Percentiles rank a stretch among this genome's conserved stretches.
Conservation (phyloP, 75 land plant genomes). For the Cunninghamia lanceolata region DNA sequence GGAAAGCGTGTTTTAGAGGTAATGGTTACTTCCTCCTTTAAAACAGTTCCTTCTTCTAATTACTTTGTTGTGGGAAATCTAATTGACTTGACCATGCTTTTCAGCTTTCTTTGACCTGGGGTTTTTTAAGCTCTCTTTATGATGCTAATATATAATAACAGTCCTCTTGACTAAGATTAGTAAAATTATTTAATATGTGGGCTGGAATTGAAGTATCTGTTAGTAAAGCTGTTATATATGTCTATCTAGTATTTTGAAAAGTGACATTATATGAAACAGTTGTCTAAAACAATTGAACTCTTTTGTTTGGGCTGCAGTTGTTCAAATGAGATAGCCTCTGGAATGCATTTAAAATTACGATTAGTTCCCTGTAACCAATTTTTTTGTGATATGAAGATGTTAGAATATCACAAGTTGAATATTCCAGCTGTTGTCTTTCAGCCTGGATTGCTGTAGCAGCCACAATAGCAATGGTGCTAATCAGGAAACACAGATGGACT, state of each 20-base stretch:
- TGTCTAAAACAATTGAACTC: neutral
- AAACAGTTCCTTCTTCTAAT: no score
- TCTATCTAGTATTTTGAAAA: neutral
- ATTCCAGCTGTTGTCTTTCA: neutral
- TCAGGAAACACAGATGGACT: slow-evolving; percentile 31
- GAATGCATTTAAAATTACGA: neutral
- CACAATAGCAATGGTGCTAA: slow-evolving; percentile 45
- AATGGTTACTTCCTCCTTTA: neutral
- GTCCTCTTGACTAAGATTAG: neutral
- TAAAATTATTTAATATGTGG: neutral
- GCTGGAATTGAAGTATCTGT: neutral
- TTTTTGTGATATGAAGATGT: no score
- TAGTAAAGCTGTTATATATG: neutral
- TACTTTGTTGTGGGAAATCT: no score
- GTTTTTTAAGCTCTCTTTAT: neutral
- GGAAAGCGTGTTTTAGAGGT: slow-evolving; percentile 86
- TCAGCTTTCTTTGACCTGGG: neutral
- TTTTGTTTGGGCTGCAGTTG: neutral
- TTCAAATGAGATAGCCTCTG: neutral
- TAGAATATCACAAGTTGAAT: no score
- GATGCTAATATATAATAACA: neutral
- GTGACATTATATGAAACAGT: neutral
- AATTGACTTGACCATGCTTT: neutral
- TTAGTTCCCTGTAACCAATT: neutral
- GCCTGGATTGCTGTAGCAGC: slow-evolving; percentile 50